A percentile compares a stretch with the other conserved stretches of the same genome.
phyloP scores from a whole-genome alignment of 805 yeast species.

The Nadsonia fulvescens region DNA sequence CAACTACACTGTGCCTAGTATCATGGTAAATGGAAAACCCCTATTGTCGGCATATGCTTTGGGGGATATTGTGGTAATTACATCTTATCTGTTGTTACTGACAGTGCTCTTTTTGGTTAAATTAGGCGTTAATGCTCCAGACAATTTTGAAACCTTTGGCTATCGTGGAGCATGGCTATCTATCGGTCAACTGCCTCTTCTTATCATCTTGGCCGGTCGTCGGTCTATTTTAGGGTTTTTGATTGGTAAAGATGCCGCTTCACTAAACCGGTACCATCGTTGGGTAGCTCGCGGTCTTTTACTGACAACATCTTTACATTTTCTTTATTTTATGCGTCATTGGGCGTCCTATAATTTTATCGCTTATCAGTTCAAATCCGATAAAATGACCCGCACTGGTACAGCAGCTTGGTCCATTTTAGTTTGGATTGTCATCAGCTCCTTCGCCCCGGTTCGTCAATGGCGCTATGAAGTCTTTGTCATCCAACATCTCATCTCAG shows the following conservation, averaged over 20 bases:
- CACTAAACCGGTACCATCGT: constrained; percentile 13
- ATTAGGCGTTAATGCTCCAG: constrained; percentile 4
- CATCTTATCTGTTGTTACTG: constrained; percentile 9
- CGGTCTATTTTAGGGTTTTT: constrained; percentile 11
- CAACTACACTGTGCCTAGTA: constrained; percentile 4
- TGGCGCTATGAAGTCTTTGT: constrained; percentile 12
- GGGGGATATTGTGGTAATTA: constrained; percentile 3
- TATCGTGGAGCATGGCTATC: constrained; percentile 14
- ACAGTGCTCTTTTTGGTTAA: constrained; percentile 11
- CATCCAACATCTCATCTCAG: constrained; percentile 11
- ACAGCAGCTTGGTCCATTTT: constrained; percentile 12
- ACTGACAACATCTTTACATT: constrained; percentile 12
- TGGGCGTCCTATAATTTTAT: constrained; percentile 10
- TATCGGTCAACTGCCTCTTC: constrained; percentile 13
- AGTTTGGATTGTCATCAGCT: constrained; percentile 11
- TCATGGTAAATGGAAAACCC: no score
- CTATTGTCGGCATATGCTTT: no score
- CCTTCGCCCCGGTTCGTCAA: constrained; percentile 9
- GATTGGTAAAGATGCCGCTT: constrained; percentile 11
- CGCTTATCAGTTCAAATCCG: constrained; percentile 6
- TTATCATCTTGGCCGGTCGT: constrained; percentile 11
- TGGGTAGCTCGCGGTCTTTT: constrained; percentile 14
- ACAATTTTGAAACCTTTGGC: constrained; percentile 11
- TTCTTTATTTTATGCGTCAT: constrained; percentile 10
- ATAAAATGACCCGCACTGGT: constrained; percentile 10